phyloP scores from a whole-genome alignment of 1,284 basidiomycete genomes.

The Prillingera fragicola region DNA sequence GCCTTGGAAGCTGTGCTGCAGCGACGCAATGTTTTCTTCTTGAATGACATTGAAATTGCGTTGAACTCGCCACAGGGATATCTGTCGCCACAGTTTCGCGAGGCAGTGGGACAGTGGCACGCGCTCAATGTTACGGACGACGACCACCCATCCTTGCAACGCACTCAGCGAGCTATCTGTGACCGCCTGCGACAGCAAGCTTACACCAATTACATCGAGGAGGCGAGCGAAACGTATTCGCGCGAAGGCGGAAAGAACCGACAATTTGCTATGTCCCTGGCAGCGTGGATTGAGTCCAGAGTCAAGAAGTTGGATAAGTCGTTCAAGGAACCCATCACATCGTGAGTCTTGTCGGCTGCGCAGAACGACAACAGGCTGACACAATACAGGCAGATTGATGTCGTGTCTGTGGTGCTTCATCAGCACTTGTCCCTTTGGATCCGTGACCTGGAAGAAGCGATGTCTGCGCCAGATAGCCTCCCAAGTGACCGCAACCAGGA shows the following conservation, averaged over 20 bases:
- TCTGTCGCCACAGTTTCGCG: conserved; percentile 60
- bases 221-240: conserved; percentile 52
- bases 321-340: conserved; percentile 74
- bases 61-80: conserved; percentile 25
- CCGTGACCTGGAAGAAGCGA: conserved; percentile 64
- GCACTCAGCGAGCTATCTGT: conserved; percentile 60
- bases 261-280: conserved; percentile 58
- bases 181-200: conserved; percentile 65
- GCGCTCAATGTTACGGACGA: conserved; percentile 60
- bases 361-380: neutral
- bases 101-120: conserved; percentile 65
- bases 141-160: conserved; percentile 14
- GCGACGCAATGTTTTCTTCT: conserved; percentile 28
- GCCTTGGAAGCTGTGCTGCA: conserved; percentile 20
- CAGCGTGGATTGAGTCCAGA: conserved; percentile 80
- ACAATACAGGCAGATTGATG: conserved; percentile 69
- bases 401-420: conserved; percentile 71
- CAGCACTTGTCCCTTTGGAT: conserved; percentile 69
- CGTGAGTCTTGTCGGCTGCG: conserved; percentile 53
- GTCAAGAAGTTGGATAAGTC: conserved; percentile 70
- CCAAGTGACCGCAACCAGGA: conserved; percentile 58
- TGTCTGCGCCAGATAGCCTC: conserved; percentile 15
- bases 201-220: conserved; percentile 63
- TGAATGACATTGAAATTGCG: conserved; percentile 24
- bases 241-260: conserved; percentile 34